Evolutionary conservation across 805 yeast genomes (phyloP).

Genomic region (Wickerhamiella vanderwaltii): DNA sequence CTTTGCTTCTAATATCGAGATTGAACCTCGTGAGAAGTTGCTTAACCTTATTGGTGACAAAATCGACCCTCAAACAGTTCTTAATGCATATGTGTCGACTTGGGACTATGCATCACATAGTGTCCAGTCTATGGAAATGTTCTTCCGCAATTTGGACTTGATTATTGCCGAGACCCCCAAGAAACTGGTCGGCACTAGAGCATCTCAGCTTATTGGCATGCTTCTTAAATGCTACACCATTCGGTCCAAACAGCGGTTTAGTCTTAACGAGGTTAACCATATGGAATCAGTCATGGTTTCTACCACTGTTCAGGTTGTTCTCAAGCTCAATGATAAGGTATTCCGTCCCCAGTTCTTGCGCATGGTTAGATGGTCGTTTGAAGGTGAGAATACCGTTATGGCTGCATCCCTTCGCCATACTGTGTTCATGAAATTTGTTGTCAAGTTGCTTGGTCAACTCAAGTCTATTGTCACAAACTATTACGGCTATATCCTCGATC

Average conservation of each 20-base stretch:
- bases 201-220: constrained; percentile 56
- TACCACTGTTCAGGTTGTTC: constrained; percentile 62
- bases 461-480: constrained; percentile 81
- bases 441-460: constrained; percentile 68
- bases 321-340: constrained; percentile 86
- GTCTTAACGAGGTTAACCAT: constrained; percentile 61
- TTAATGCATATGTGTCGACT: constrained; percentile 47
- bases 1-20: constrained; percentile 35
- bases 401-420: constrained; percentile 43
- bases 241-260: constrained; percentile 46
- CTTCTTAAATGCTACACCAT: constrained; percentile 60
- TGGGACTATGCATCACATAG: constrained; percentile 39
- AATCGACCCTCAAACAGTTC: constrained; percentile 51
- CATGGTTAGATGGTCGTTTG: constrained; percentile 83
- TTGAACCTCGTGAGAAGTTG: constrained; percentile 37
- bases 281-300: constrained; percentile 66
- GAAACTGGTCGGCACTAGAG: constrained; percentile 59
- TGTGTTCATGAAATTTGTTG: constrained; percentile 77
- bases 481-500: constrained; percentile 72
- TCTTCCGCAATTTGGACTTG: constrained; percentile 51
- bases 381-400: constrained; percentile 45
- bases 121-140: constrained; percentile 47
- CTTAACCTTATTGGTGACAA: constrained; percentile 51
- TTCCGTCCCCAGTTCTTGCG: constrained; percentile 87
- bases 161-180: constrained; percentile 58